A percentile compares a stretch with the other conserved stretches of the same genome.
These are phyloP conservation scores for Acacia concinna DNA, from an alignment of 331 rosid genomes.

Conservation along the genomic window DNA sequence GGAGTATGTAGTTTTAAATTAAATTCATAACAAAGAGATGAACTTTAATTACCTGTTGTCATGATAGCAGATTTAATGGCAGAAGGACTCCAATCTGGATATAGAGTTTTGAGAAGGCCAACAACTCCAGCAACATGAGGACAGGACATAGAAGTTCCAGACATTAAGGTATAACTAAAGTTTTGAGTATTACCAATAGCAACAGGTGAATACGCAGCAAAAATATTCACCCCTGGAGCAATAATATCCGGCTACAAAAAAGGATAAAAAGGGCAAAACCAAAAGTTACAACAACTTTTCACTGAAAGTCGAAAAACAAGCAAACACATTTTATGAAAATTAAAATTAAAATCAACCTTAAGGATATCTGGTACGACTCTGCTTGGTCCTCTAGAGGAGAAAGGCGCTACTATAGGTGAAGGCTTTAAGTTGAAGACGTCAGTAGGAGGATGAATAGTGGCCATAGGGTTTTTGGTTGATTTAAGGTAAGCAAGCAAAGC, in stretches of 20 bases:
- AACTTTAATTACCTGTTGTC: neutral
- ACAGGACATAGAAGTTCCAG: conserved; percentile 5
- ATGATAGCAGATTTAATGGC: neutral
- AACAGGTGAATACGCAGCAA: neutral
- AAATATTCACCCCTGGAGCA: neutral
- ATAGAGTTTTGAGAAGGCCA: neutral
- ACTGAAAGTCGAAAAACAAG: neutral
- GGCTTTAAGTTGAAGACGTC: neutral
- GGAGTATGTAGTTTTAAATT: too few species aligned
- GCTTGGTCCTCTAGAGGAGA: conserved; percentile 3
- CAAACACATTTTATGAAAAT: too few species aligned
- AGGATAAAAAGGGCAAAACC: neutral
- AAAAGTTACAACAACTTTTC: neutral
- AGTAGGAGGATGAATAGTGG: neutral
- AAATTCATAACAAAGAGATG: neutral
- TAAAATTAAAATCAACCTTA: neutral
- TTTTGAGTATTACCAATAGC: neutral
- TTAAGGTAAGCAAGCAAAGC: neutral
- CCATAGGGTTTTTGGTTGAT: neutral
- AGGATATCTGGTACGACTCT: neutral
- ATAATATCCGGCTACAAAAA: neutral
- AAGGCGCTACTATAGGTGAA: neutral
- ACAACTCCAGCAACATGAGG: conserved; percentile 9
- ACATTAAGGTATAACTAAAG: neutral
- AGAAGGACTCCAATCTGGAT: neutral